Base-by-base conservation (phyloP, 805 yeast genomes). In the Saturnispora saitoi region DNA sequence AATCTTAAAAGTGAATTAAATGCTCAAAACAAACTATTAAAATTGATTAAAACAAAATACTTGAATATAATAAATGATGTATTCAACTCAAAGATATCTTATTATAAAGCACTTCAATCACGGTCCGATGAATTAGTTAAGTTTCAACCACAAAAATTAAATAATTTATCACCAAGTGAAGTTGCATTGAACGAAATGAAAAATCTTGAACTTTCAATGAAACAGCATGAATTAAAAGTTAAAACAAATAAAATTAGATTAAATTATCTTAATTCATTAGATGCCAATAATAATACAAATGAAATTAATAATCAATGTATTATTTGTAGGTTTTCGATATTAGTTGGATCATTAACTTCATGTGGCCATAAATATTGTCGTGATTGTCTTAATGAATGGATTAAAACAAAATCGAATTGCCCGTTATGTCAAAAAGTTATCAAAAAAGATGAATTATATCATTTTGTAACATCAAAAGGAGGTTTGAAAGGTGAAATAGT, bases 301-400 rank as follows among this genome's bases (percentile, higher is more conserved):
- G 61, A 64, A 11, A 47, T 43, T 8, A 49, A 34, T 34, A 20
- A 48, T 12, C 64, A 73, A 17, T 93, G 99, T 64, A 75, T 81
- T 30, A 90, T 93, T 51, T 93, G 99, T 62, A 77, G 84, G 19
- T 73, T 80, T 4, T 61, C 76, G 1, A 86, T 89, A 44, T 70
- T 76, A 3, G 70, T 80, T 36, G 99, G 99, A 0, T 75, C 93
- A 0, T 69, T 93, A 48, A 83, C 95, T 0, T 80, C 80, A 9
- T 93, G 99, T 72, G 98, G 98, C 0, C 99, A 93, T 65, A 81
- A 80, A 56, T 93, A 84, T 60, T 93, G 99, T 62, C 76, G 78
- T 49, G 85, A 77, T 1, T 93, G 99, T 63, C 69, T 93, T 32
- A 72, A 68, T 17, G 80, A 72, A 48, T 93, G 99, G 99, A 56